Conservation (phyloP, 257 asterid species). For the Scutellaria minor region DNA sequence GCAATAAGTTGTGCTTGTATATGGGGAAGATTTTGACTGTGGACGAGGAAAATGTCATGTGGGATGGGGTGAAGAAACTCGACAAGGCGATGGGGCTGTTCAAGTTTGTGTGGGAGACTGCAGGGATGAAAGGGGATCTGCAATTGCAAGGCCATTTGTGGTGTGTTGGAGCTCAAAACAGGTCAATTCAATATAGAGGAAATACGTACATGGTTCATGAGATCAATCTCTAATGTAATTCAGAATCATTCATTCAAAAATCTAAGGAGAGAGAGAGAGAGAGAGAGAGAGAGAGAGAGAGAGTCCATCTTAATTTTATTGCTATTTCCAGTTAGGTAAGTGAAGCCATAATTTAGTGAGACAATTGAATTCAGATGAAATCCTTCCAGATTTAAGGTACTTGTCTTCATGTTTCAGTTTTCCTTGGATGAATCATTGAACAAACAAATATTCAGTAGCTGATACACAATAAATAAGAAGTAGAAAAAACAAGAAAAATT, state of each 20-base stretch:
- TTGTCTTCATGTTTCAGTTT: not conserved
- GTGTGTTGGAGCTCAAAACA: slow-evolving; percentile 76
- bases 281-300: too few species aligned
- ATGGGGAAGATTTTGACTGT: slow-evolving; percentile 81
- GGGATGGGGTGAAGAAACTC: slow-evolving; percentile 70
- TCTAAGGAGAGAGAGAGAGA: not conserved
- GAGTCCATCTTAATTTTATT: not conserved
- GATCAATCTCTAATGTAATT: slow-evolving; percentile 41
- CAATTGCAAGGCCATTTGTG: slow-evolving; percentile 91
- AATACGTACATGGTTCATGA: slow-evolving; percentile 66
- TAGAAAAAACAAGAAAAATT: too few species aligned
- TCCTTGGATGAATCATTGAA: slow-evolving; percentile 5
- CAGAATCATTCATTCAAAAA: not conserved
- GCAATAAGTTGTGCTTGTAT: slow-evolving; percentile 58
- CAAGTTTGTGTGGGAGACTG: slow-evolving; percentile 85
- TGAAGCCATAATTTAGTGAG: not conserved
- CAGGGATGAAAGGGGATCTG: slow-evolving; percentile 74
- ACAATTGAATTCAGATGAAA: not conserved
- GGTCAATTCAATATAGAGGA: slow-evolving; percentile 64
- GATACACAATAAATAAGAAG: slow-evolving; percentile 22
- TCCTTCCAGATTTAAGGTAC: too few species aligned
- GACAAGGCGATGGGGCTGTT: slow-evolving; percentile 75
- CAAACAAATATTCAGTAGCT: slow-evolving; percentile 22
- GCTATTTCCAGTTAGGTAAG: not conserved
- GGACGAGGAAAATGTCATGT: slow-evolving; percentile 59